phyloP scores from a whole-genome alignment of 2,329 filamentous ascomycete genomes.

The Talaromyces sp. region DNA sequence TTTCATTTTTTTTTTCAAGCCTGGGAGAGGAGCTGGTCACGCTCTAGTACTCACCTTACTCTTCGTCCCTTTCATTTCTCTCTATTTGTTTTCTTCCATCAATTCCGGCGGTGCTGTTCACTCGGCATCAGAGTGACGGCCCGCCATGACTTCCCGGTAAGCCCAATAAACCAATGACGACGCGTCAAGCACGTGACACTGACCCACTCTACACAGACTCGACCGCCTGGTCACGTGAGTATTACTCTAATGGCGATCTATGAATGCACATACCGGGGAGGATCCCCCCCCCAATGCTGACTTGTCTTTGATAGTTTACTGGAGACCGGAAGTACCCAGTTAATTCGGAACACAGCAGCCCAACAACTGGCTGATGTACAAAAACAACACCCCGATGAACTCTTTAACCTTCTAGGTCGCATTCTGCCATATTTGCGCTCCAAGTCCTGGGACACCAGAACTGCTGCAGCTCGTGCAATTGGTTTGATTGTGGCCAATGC shows the following conservation, averaged over 20 bases:
- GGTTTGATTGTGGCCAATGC: slow-evolving; percentile 93
- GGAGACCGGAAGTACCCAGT: slow-evolving; percentile 92
- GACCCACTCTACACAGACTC: slow-evolving; percentile 58
- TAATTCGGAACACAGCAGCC: slow-evolving; percentile 96
- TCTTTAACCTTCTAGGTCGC: slow-evolving; percentile 90
- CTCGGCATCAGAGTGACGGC: slow-evolving; percentile 30
- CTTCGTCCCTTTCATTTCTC: slow-evolving; percentile 10
- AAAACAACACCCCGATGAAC: slow-evolving; percentile 94
- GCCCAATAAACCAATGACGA: slow-evolving; percentile 28
- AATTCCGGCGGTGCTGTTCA: slow-evolving; percentile 22
- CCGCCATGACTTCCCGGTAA: slow-evolving; percentile 49
- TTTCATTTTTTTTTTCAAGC: slow-evolving; percentile 16
- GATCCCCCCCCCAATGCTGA: slow-evolving; percentile 23
- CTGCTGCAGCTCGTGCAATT: slow-evolving; percentile 88
- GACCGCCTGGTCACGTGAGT: slow-evolving; percentile 87
- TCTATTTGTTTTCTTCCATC: slow-evolving; percentile 11
- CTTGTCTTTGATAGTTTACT: slow-evolving; percentile 67
- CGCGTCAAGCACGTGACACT: slow-evolving; percentile 33
- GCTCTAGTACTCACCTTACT: slow-evolving; percentile 8
- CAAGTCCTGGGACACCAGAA: slow-evolving; percentile 96
- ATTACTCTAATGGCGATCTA: neutral
- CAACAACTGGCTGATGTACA: slow-evolving; percentile 97
- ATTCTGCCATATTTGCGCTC: slow-evolving; percentile 95
- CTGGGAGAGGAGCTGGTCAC: slow-evolving; percentile 13
- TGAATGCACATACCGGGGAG: neutral